phyloP scores from a whole-genome alignment of 2,329 filamentous ascomycete species.

The Tolypocladium cylindrosporum region DNA sequence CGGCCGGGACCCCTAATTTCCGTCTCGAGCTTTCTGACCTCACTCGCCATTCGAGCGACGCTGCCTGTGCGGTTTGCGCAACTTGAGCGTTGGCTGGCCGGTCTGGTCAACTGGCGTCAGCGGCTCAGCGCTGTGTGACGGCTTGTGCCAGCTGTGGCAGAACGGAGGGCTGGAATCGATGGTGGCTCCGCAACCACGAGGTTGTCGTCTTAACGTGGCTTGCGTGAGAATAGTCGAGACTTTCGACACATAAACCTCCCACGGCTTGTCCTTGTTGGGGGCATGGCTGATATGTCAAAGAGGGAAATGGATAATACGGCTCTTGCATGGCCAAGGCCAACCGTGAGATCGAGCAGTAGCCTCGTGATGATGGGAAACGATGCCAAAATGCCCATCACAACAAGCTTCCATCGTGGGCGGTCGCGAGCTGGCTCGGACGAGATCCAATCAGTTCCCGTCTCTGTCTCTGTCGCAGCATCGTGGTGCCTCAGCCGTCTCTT shows the following conservation, averaged over 20 bases:
- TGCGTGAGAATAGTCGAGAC: background rate
- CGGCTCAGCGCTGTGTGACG: background rate
- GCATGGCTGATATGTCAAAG: background rate
- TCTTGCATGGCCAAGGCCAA: background rate
- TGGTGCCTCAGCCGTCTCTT: background rate
- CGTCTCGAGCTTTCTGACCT: background rate
- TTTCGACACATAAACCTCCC: background rate
- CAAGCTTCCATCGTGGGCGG: background rate
- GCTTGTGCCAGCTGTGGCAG: background rate
- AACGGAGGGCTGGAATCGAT: background rate
- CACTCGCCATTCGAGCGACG: constrained; percentile 2
- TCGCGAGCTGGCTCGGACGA: too few species aligned
- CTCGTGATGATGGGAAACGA: background rate
- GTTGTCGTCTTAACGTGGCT: too few species aligned
- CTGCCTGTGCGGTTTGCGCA: background rate
- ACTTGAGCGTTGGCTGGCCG: background rate
- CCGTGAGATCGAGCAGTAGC: background rate
- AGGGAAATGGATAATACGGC: background rate
- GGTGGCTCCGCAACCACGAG: background rate
- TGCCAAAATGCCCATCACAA: background rate
- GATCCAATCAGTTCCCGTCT: background rate
- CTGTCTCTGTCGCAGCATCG: background rate
- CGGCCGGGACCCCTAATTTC: background rate
- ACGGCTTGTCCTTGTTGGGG: background rate
- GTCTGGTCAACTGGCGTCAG: background rate